These are phyloP conservation scores for Thinopyrum elongatum DNA, from an alignment of 176 grass and related monocot species.

Conservation along the genomic window DNA sequence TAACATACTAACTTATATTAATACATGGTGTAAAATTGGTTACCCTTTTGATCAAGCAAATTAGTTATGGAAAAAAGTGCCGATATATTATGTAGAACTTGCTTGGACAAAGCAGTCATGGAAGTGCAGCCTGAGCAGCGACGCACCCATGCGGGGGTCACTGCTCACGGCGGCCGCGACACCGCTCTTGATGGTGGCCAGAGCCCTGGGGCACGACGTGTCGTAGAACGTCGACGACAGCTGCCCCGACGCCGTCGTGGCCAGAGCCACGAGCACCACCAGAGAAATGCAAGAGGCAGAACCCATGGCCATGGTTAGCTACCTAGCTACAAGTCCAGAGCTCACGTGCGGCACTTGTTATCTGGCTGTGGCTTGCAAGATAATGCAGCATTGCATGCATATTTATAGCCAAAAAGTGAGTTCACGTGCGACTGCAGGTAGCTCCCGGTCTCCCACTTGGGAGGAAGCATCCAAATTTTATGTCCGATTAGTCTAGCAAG, in stretches of 20 bases:
- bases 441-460: neutral
- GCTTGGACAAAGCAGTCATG: conserved; percentile 91
- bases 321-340: neutral
- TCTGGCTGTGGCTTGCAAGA: conserved; percentile 8
- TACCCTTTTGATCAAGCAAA: neutral
- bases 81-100: conserved; percentile 22
- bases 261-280: conserved; percentile 20
- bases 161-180: conserved; percentile 44
- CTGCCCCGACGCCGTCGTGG: conserved; percentile 44
- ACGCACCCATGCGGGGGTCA: conserved; percentile 65
- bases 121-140: conserved; percentile 80
- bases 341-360: neutral
- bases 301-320: conserved; percentile 20
- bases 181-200: conserved; percentile 56
- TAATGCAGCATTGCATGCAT: neutral
- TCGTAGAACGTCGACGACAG: conserved; percentile 79
- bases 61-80: neutral
- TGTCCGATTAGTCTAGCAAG: neutral
- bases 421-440: neutral
- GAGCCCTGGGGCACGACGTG: conserved; percentile 56
- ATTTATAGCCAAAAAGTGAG: conserved; percentile 21
- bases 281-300: neutral
- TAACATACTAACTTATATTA: neutral
- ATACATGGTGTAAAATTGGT: neutral
- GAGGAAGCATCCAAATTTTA: neutral